Conservation (phyloP, 2,329 filamentous ascomycete genomes). For the Sarocladiaceae sp. region DNA sequence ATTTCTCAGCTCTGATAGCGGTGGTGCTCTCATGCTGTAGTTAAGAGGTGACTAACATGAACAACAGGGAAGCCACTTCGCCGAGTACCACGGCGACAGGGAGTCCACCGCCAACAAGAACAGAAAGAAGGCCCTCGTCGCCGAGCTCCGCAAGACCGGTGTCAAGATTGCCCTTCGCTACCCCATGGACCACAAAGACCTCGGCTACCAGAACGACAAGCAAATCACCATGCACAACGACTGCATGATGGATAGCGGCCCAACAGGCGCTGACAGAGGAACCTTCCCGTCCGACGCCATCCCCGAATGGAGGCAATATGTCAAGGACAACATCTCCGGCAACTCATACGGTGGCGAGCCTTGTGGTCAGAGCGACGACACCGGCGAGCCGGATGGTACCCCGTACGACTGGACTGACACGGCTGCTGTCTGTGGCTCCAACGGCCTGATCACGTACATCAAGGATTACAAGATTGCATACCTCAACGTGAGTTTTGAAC, state of each 20-base stretch:
- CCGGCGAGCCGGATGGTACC: neutral
- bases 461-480: slow-evolving; percentile 13
- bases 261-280: slow-evolving; percentile 13
- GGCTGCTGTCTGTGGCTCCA: slow-evolving; percentile 13
- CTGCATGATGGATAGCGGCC: slow-evolving; percentile 27
- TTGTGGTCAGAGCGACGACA: slow-evolving; percentile 12
- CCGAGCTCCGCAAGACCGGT: slow-evolving; percentile 9
- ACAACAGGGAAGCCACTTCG: slow-evolving; percentile 13
- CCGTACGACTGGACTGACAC: slow-evolving; percentile 14
- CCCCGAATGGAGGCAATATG: slow-evolving; percentile 15
- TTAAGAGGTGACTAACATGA: neutral
- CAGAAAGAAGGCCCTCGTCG: slow-evolving; percentile 12
- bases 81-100: neutral
- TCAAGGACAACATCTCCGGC: slow-evolving; percentile 9
- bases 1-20: neutral
- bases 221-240: slow-evolving; percentile 28
- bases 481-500: slow-evolving; percentile 14
- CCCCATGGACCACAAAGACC: slow-evolving; percentile 13
- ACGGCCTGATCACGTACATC: slow-evolving; percentile 14
- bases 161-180: slow-evolving; percentile 15
- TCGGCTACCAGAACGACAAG: slow-evolving; percentile 11
- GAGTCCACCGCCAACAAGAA: slow-evolving; percentile 8
- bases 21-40: neutral
- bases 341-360: slow-evolving; percentile 16
- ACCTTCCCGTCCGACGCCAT: slow-evolving; percentile 13